phyloP scores from a whole-genome alignment of 139 green algal genomes.

The Tetradesmus obliquus region DNA sequence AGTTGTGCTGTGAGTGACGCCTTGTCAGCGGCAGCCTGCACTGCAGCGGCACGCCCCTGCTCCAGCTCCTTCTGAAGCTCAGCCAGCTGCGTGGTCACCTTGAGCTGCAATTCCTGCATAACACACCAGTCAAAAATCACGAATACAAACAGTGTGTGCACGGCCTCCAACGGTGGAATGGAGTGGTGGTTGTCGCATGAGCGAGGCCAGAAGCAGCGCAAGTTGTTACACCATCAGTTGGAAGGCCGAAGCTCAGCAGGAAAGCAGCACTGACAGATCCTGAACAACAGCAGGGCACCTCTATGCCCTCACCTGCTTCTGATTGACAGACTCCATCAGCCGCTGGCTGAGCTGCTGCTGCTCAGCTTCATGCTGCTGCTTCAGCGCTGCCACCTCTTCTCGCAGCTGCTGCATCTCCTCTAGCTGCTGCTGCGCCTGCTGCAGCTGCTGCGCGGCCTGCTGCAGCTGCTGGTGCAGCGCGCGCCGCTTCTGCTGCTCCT shows the following conservation, averaged over 20 bases:
- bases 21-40: slow-evolving; percentile 16
- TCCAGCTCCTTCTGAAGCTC: slow-evolving; percentile 35
- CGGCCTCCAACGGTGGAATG: no score
- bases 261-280: no score
- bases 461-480: neutral
- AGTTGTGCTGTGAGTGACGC: slow-evolving; percentile 17
- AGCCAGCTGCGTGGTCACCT: neutral
- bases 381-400: neutral
- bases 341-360: slow-evolving; percentile 15
- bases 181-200: no score
- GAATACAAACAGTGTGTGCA: neutral
- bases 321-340: slow-evolving; percentile 20
- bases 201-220: neutral
- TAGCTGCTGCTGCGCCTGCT: neutral
- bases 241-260: no score
- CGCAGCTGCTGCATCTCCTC: neutral
- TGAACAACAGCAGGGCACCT: neutral
- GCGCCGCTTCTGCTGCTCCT: slow-evolving; percentile 5
- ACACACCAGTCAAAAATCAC: neutral
- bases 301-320: slow-evolving; percentile 31
- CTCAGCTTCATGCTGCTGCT: slow-evolving; percentile 14
- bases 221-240: neutral
- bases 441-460: neutral
- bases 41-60: neutral
- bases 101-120: slow-evolving; percentile 8